Conservation (phyloP, 1,284 basidiomycete species). For the Austroboletus niveus region DNA sequence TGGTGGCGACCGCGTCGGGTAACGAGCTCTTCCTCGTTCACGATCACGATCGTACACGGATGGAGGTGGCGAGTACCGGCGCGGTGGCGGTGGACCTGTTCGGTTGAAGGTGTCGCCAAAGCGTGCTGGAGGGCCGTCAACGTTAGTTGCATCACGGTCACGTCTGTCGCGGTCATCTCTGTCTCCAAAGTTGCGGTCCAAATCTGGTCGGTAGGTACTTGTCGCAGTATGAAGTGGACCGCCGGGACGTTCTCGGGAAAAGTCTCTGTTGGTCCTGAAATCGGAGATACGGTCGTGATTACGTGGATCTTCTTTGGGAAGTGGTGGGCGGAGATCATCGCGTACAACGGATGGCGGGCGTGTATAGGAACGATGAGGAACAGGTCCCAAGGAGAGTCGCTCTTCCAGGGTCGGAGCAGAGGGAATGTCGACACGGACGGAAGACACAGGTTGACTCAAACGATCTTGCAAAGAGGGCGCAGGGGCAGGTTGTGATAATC, state of each 20-base stretch:
- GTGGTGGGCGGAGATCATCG: conserved; percentile 33
- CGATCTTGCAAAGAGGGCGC: conserved; percentile 37
- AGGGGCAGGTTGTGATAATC: conserved; percentile 33
- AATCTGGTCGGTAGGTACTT: conserved; percentile 33
- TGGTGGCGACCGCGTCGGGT: conserved; percentile 26
- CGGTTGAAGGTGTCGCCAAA: conserved; percentile 29
- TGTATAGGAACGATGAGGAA: conserved; percentile 21
- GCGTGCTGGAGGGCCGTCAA: conserved; percentile 29
- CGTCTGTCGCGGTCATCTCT: conserved; percentile 33
- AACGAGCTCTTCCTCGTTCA: conserved; percentile 23
- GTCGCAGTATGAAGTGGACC: conserved; percentile 10
- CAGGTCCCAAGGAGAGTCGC: conserved; percentile 34
- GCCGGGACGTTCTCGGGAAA: conserved; percentile 34
- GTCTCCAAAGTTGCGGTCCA: conserved; percentile 30
- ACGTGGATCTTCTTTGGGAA: conserved; percentile 25
- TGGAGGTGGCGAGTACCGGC: conserved; percentile 28
- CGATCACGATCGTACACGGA: conserved; percentile 19
- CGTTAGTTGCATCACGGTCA: conserved; percentile 35
- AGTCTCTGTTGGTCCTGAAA: conserved; percentile 30
- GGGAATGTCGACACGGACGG: conserved; percentile 22
- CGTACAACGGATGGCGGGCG: conserved; percentile 32
- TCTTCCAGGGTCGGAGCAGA: conserved; percentile 41
- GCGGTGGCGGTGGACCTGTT: conserved; percentile 17
- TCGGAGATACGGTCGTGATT: conserved; percentile 29
- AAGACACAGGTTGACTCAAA: conserved; percentile 29